Evolutionary conservation across 345 rosid genomes (phyloP), one percentile per base, ranked within the genome.

Genomic region (Eutrema japonicum): DNA sequence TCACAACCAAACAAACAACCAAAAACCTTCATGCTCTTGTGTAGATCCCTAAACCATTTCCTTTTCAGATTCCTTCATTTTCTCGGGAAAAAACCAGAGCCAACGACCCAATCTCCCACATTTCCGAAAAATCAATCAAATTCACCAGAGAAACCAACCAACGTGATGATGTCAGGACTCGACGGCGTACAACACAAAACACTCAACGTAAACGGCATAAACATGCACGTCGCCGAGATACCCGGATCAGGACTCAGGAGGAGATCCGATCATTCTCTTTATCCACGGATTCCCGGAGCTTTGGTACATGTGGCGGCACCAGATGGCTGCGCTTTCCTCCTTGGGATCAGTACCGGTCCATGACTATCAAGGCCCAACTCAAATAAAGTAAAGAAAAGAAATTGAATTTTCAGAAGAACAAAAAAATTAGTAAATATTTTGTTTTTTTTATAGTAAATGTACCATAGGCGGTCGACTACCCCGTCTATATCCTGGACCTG

Each of bases 281-380:
- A 71, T 93, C 68, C 97, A 93, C 33, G 97, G 97, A 26, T 93
- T 91, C 78, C 96, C 98, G 0, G 89, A 87, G 74, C 84, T 93
- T 2, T 93, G 96, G 98, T 93, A 86, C 73, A 63, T 88, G 10
- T 88, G 96, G 96, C 86, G 93, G 58, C 93, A 91, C 82, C 98
- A 93, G 83, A 85, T 93, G 75, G 42, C 27, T 2, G 81, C 80
- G 46, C 76, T 91, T 36, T 82, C 94, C 7, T 76, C 90, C 2
- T 77, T 81, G 16, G 97, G 97, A 7, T 93, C 16, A 16, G 16
- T 16, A 16, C 16, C 16, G 16, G 16, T 16, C 16, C 16, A 16
- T 16, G 16, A 16, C 16, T 16, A 16, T 16, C 16, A 16, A 16
- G 16, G 0, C 16, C 16, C 16, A 16, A 16, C 16, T 16, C 0